These are phyloP conservation scores for Tranzscheliella williamsii DNA, from an alignment of 1,284 basidiomycete genomes.

Conservation along the genomic window DNA sequence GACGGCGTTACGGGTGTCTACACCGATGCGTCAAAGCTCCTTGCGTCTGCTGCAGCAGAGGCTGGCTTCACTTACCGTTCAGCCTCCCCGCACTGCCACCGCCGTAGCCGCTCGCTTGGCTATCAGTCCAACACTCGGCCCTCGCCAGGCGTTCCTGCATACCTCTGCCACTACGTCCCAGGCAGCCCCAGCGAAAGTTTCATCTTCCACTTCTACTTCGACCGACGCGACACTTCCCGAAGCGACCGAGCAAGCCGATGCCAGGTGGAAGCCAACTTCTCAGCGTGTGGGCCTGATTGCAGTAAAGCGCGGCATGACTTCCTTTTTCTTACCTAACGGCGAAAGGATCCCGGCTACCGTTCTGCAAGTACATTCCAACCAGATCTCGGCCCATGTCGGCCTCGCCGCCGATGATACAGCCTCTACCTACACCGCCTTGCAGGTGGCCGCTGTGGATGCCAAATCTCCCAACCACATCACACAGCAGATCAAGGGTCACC, in stretches of 20 bases:
- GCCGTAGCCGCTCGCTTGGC: slow-evolving; percentile 3
- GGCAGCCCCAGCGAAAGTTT: slow-evolving; percentile 6
- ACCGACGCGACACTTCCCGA: slow-evolving; percentile 1
- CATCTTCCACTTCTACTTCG: neutral
- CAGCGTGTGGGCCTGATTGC: slow-evolving; percentile 86
- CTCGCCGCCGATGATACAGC: slow-evolving; percentile 8
- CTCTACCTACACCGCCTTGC: slow-evolving; percentile 42
- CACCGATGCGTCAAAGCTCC: neutral
- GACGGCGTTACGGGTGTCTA: neutral
- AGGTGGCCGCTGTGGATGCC: slow-evolving; percentile 66
- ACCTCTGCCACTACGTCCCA: slow-evolving; percentile 13
- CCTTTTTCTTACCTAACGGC: slow-evolving; percentile 88
- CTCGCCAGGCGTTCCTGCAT: slow-evolving; percentile 7
- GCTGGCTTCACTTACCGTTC: slow-evolving; percentile 13
- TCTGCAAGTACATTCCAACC: slow-evolving; percentile 73
- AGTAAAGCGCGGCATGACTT: slow-evolving; percentile 92
- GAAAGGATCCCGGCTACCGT: slow-evolving; percentile 87
- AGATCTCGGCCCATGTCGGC: slow-evolving; percentile 44
- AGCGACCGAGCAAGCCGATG: slow-evolving; percentile 2
- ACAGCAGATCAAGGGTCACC: slow-evolving; percentile 89
- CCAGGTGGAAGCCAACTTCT: slow-evolving; percentile 78
- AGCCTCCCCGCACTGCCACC: slow-evolving; percentile 6
- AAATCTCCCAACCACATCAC: slow-evolving; percentile 67
- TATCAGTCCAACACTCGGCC: slow-evolving; percentile 1
- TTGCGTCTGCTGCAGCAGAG: slow-evolving; percentile 24